Evolutionary conservation across 2,329 filamentous ascomycete genomes (phyloP).

Genomic region (Beauveria sp.): DNA sequence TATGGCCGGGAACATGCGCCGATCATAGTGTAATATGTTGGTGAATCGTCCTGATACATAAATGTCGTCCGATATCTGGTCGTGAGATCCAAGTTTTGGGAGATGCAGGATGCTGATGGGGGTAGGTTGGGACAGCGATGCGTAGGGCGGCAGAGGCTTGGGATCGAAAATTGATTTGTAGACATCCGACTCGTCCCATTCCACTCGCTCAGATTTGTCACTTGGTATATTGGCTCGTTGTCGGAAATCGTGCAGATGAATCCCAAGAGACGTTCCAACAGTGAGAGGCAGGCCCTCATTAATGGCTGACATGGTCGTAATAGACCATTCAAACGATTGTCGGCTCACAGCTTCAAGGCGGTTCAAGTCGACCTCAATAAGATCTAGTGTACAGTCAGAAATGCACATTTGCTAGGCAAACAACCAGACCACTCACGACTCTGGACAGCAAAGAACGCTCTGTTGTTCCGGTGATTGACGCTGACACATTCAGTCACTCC

Average conservation of each 20-base stretch:
- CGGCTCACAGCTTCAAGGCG: conserved; percentile 63
- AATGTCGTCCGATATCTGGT: conserved; percentile 65
- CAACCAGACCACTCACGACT: conserved; percentile 42
- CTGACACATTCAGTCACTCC: conserved; percentile 75
- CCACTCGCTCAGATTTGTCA: conserved; percentile 31
- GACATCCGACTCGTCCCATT: conserved; percentile 22
- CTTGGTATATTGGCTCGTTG: conserved; percentile 25
- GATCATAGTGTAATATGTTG: conserved; percentile 81
- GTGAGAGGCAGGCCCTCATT: conserved; percentile 64
- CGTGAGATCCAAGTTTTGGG: conserved; percentile 43
- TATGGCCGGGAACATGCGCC: conserved; percentile 73
- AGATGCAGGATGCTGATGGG: conserved; percentile 78
- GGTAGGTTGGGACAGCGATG: conserved; percentile 69
- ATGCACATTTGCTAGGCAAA: background rate
- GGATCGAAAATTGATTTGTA: conserved; percentile 41
- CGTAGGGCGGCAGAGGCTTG: conserved; percentile 51
- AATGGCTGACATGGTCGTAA: conserved; percentile 72
- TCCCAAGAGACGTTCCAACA: conserved; percentile 71
- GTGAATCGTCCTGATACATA: conserved; percentile 86
- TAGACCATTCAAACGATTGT: conserved; percentile 69
- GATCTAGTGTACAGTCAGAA: conserved; percentile 27
- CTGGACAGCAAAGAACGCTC: conserved; percentile 74
- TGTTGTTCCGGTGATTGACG: conserved; percentile 58
- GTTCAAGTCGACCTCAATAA: conserved; percentile 76
- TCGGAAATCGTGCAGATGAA: conserved; percentile 78